Conservation (phyloP, 306 rosid genomes). For the Fagus crenata region DNA sequence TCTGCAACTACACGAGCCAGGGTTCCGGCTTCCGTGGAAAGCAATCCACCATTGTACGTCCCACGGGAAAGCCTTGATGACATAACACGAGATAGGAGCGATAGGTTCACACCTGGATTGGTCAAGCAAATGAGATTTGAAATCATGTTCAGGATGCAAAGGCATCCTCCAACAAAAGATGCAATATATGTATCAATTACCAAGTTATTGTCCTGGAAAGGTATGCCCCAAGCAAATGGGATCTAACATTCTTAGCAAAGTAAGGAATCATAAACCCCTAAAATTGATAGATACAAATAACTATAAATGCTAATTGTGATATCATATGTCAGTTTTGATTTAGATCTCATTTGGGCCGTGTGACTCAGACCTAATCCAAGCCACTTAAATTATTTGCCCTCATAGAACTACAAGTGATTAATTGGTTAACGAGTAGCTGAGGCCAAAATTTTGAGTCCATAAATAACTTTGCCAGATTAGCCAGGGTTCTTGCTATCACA, state of each 20-base stretch:
- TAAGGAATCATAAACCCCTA: not conserved
- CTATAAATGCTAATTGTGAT: too few species aligned
- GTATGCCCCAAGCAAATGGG: not conserved
- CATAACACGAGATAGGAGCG: conserved; percentile 80
- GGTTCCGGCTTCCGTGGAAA: conserved; percentile 89
- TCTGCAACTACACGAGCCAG: conserved; percentile 88
- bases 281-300: too few species aligned
- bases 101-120: conserved; percentile 74
- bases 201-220: not conserved
- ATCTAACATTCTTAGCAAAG: conserved; percentile 9
- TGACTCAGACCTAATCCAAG: not conserved
- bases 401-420: not conserved
- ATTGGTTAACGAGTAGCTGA: not conserved
- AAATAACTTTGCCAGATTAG: not conserved
- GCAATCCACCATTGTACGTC: conserved; percentile 78
- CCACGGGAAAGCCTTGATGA: conserved; percentile 82
- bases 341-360: too few species aligned
- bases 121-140: conserved; percentile 17
- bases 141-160: conserved; percentile 13
- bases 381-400: not conserved
- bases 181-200: not conserved
- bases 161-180: not conserved
- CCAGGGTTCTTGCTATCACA: not conserved
- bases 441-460: conserved; percentile 1
- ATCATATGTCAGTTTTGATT: too few species aligned